Conservation (phyloP, 768 basidiomycete species). For the Pisolithus microcarpus region DNA sequence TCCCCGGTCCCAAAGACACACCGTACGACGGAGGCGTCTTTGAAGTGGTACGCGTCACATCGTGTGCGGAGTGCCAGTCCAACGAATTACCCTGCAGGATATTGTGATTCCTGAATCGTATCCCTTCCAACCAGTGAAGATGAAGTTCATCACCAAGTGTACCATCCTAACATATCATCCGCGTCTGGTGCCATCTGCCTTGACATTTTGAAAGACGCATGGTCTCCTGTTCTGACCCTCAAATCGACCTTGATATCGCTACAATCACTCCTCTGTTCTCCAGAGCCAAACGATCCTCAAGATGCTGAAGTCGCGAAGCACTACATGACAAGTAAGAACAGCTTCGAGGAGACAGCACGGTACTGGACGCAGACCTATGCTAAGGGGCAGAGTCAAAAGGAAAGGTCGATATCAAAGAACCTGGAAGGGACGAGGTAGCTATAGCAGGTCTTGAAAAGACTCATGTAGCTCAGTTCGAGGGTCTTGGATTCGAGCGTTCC, state of each 20-base stretch:
- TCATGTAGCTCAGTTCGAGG: constrained; percentile 80
- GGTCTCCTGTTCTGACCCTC: constrained; percentile 91
- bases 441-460: constrained; percentile 77
- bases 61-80: constrained; percentile 2
- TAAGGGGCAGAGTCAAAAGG: constrained; percentile 51
- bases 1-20: constrained; percentile 86
- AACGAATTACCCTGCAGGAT: constrained; percentile 44
- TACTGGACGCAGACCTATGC: constrained; percentile 96
- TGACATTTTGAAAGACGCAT: constrained; percentile 82
- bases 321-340: constrained; percentile 78
- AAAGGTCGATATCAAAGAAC: constrained; percentile 25
- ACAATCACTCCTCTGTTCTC: constrained; percentile 86
- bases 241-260: constrained; percentile 94
- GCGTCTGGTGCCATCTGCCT: constrained; percentile 93
- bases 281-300: constrained; percentile 94
- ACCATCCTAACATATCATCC: constrained; percentile 93
- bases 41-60: constrained; percentile 63
- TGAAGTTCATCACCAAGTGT: constrained; percentile 97
- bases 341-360: constrained; percentile 87
- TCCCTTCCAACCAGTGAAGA: constrained; percentile 92
- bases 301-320: constrained; percentile 98
- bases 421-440: constrained; percentile 41
- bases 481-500: constrained; percentile 70
- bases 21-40: constrained; percentile 91
- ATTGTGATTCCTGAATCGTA: constrained; percentile 90